Evolutionary conservation across 805 yeast genomes (phyloP).

Genomic region (Teunomyces kruisii): DNA sequence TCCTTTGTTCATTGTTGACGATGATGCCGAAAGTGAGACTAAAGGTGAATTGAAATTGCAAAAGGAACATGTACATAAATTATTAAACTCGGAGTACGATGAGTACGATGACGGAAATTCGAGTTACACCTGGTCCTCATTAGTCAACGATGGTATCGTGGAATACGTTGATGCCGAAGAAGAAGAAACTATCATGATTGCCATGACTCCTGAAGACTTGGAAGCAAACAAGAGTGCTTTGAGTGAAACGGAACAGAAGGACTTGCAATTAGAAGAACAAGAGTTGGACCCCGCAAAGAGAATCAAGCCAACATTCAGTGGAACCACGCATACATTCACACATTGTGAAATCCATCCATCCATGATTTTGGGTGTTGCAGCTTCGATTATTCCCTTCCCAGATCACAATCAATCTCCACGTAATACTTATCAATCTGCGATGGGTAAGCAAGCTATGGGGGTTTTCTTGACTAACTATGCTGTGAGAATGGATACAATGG

Average conservation of each 20-base stretch:
- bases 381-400: slow-evolving; percentile 98
- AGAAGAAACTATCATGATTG: slow-evolving; percentile 97
- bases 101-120: slow-evolving; percentile 53
- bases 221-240: slow-evolving; percentile 54
- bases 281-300: slow-evolving; percentile 78
- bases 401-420: slow-evolving; percentile 99
- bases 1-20: slow-evolving; percentile 91
- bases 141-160: slow-evolving; percentile 82
- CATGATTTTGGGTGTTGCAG: slow-evolving; percentile 98
- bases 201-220: slow-evolving; percentile 97
- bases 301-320: slow-evolving; percentile 63
- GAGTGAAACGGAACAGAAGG: slow-evolving; percentile 43
- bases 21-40: slow-evolving; percentile 65
- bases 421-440: slow-evolving; percentile 98
- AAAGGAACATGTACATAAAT: slow-evolving; percentile 77
- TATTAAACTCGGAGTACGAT: slow-evolving; percentile 64
- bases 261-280: slow-evolving; percentile 42
- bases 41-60: slow-evolving; percentile 79
- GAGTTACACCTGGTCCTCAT: slow-evolving; percentile 77
- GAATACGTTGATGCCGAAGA: slow-evolving; percentile 99
- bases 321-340: slow-evolving; percentile 77
- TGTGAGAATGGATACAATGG: slow-evolving; percentile 99
- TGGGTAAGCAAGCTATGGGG: slow-evolving; percentile 99
- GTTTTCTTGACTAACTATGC: slow-evolving; percentile 92
- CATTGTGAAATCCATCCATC: slow-evolving; percentile 99